Conservation (phyloP, 2,329 filamentous ascomycete genomes). For the Colletotrichum agaves region DNA sequence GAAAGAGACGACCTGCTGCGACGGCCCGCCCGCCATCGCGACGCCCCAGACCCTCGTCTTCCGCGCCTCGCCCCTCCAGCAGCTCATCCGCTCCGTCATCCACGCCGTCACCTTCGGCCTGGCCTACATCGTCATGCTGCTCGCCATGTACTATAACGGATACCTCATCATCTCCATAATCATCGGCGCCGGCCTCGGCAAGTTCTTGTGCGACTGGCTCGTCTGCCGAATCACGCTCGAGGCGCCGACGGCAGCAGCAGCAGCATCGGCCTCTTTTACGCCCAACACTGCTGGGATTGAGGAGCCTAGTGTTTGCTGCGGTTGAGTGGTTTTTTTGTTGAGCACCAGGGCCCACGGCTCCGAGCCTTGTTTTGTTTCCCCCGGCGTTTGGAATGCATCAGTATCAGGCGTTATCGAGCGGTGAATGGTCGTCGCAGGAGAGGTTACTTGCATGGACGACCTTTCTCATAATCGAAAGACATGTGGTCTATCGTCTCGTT, state of each 20-base stretch:
- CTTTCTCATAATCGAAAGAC: too few relatives aligned
- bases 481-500: too few relatives aligned
- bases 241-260: constrained; percentile 18
- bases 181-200: constrained; percentile 61
- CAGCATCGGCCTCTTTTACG: too few relatives aligned
- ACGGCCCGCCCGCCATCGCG: constrained; percentile 28
- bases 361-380: background rate
- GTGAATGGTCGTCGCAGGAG: too few relatives aligned
- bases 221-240: constrained; percentile 50
- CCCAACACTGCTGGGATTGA: constrained; percentile 50
- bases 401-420: constrained; percentile 2
- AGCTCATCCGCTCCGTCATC: constrained; percentile 51
- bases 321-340: constrained; percentile 41
- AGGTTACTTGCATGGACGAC: too few relatives aligned
- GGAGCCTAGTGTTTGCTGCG: constrained; percentile 60
- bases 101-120: constrained; percentile 54
- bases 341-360: too few relatives aligned
- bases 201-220: constrained; percentile 66
- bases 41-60: constrained; percentile 46
- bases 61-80: constrained; percentile 53
- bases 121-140: constrained; percentile 57
- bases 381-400: constrained; percentile 6
- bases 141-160: constrained; percentile 59
- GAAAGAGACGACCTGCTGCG: constrained; percentile 32
- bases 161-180: constrained; percentile 57